phyloP scores from a whole-genome alignment of 257 asterid species.

The Echium plantagineum region DNA sequence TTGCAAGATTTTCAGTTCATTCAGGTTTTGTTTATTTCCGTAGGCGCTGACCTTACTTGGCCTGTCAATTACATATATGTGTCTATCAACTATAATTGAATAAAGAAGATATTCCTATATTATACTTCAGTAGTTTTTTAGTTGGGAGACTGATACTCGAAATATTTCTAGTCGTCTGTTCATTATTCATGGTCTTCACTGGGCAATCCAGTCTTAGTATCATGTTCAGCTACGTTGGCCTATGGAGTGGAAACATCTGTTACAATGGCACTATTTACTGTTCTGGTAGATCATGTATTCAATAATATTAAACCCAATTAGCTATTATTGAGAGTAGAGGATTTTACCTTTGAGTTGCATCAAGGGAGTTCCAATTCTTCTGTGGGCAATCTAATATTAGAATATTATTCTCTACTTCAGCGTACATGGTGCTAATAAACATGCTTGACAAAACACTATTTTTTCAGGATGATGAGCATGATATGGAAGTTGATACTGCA shows the following conservation, averaged over 20 bases:
- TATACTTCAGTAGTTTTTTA: too few species aligned
- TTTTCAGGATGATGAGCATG: conserved; percentile 53
- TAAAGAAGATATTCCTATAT: not conserved
- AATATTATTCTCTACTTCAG: not conserved
- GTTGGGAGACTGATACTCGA: not conserved
- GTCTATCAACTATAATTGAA: not conserved
- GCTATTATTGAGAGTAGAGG: too few species aligned
- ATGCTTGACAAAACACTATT: conserved; percentile 8
- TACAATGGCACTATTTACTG: conserved; percentile 8
- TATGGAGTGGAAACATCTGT: not conserved
- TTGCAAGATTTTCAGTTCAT: not conserved
- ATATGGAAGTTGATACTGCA: conserved; percentile 74
- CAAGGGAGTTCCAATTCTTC: not conserved
- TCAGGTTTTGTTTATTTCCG: not conserved
- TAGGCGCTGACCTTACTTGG: too few species aligned
- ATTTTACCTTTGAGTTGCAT: not conserved
- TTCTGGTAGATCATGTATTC: too few species aligned
- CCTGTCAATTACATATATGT: too few species aligned
- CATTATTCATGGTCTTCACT: not conserved
- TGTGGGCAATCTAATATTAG: not conserved
- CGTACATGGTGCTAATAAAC: not conserved
- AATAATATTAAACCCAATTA: too few species aligned
- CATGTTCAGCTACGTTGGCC: not conserved
- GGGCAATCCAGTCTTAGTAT: not conserved
- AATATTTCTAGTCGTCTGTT: too few species aligned